Base-by-base conservation (phyloP, 176 grass and related monocot genomes). In the Saccharum spontaneum region DNA sequence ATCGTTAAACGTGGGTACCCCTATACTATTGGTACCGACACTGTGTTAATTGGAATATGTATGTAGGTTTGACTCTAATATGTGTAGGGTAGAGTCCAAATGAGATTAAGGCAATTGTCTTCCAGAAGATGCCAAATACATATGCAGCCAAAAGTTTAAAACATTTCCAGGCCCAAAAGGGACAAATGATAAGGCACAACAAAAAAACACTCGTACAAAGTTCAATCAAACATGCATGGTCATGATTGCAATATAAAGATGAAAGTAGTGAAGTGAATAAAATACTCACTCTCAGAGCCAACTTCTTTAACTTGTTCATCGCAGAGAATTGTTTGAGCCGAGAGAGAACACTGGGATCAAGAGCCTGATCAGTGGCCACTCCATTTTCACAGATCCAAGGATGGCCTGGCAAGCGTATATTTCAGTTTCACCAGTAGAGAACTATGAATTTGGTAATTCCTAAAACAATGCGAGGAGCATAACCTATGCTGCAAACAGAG, bases 251-350 rank as follows among this genome's bases (percentile, higher is more conserved):
- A 43, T 52, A 40, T 40, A 54, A 84, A 67, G 10, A 49, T 90
- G 33, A 17, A 62, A 81, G 37, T 48, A 67, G 41, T 36, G 9
- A 86, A 50, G 46, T 49, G 4, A 50, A 17, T 50, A 50, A 17
- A 50, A 6, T 50, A 50, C 48, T 50, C 48, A 50, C 48, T 54
- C 50, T 54, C 50, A 54, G 50, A 83, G 95, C 95, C 75, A 98
- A 81, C 78, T 94, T 98, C 79, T 98, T 91, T 78, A 98, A 86
- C 76, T 91, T 93, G 70, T 98, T 98, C 95, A 98, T 98, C 79
- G 89, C 87, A 62, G 92, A 95, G 28, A 98, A 98, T 77, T 91
- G 90, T 50, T 88, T 98, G 65, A 98, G 87, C 24, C 95, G 89
- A 86, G 90, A 98, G 37, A 98, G 86, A 63, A 98, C 92, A 90